Percentiles rank a stretch among this genome's conserved stretches.
phyloP scores from a whole-genome alignment of 2,329 filamentous ascomycete genomes.

The Trichoderma sp. region DNA sequence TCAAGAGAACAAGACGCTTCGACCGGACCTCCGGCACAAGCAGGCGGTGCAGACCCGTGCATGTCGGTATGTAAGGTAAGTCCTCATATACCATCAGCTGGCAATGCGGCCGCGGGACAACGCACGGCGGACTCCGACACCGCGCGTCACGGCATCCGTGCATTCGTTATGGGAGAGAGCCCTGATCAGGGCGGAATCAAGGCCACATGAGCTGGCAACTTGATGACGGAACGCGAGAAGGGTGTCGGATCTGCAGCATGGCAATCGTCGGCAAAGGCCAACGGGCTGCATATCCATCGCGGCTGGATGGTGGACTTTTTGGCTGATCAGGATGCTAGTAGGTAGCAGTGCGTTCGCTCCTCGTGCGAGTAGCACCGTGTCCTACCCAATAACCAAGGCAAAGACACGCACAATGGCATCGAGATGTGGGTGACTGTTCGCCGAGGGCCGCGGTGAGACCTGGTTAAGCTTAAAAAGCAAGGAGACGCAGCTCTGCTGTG shows the following conservation, averaged over 20 bases:
- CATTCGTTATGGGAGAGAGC: background rate
- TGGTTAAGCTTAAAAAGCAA: slow-evolving; percentile 29
- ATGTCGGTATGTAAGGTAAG: background rate
- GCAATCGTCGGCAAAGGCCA: background rate
- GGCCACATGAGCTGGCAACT: slow-evolving; percentile 8
- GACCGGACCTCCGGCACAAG: slow-evolving; percentile 26
- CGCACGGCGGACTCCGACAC: slow-evolving; percentile 17
- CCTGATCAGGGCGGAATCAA: background rate
- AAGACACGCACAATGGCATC: slow-evolving; percentile 20
- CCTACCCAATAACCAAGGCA: slow-evolving; percentile 13
- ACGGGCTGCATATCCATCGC: slow-evolving; percentile 4
- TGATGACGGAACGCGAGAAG: background rate
- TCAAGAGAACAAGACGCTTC: slow-evolving; percentile 19
- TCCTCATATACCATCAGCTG: background rate
- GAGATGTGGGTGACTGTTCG: slow-evolving; percentile 6
- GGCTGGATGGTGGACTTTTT: slow-evolving; percentile 2
- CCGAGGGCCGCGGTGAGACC: slow-evolving; percentile 24
- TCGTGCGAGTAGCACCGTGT: background rate
- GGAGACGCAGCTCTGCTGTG: slow-evolving; percentile 13
- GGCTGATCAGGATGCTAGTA: slow-evolving; percentile 4
- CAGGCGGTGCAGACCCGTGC: background rate
- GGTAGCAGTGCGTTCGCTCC: background rate
- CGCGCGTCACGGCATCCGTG: slow-evolving; percentile 7
- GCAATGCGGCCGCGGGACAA: slow-evolving; percentile 17
- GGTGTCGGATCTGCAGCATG: slow-evolving; percentile 22